A percentile compares a stretch with the other conserved stretches of the same genome.
phyloP scores from a whole-genome alignment of 2,329 filamentous ascomycete species.

The Neofusicoccum sp. region DNA sequence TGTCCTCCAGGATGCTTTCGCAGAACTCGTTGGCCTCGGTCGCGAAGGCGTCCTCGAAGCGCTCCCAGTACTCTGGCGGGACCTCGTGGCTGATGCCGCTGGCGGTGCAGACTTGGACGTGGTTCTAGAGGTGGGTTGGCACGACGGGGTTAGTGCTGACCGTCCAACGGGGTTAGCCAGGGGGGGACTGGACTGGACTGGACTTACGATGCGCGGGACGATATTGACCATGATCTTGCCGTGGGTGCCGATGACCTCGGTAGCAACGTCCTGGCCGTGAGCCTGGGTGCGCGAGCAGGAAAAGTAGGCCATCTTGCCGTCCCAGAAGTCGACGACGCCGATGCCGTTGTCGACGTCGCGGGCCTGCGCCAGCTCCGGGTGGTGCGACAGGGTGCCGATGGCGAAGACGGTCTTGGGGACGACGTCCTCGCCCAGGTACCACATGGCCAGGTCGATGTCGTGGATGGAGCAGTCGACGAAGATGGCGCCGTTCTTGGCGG shows the following conservation, averaged over 20 bases:
- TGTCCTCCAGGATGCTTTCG: slow-evolving; percentile 36
- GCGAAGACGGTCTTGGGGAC: slow-evolving; percentile 39
- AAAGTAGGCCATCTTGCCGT: slow-evolving; percentile 45
- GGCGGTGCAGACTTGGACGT: slow-evolving; percentile 34
- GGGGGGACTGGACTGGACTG: too few species aligned
- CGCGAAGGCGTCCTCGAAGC: slow-evolving; percentile 42
- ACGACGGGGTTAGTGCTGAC: too few species aligned
- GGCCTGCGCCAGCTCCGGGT: slow-evolving; percentile 38
- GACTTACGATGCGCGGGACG: slow-evolving; percentile 24
- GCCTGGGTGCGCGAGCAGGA: slow-evolving; percentile 45
- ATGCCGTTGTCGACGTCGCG: slow-evolving; percentile 47
- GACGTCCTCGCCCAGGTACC: slow-evolving; percentile 39
- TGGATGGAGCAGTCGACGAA: slow-evolving; percentile 47
- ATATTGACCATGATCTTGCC: slow-evolving; percentile 46
- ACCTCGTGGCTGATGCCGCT: slow-evolving; percentile 39
- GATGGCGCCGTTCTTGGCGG: slow-evolving; percentile 41
- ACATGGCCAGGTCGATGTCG: slow-evolving; percentile 46
- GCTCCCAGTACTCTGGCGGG: slow-evolving; percentile 39
- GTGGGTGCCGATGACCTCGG: slow-evolving; percentile 43
- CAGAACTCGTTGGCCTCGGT: slow-evolving; percentile 42
- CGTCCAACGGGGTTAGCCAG: too few species aligned
- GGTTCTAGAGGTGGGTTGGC: slow-evolving; percentile 18
- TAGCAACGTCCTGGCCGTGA: slow-evolving; percentile 44
- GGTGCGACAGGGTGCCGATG: slow-evolving; percentile 34
- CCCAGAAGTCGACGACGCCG: slow-evolving; percentile 46